These are phyloP conservation scores for Rhynchosporium agropyri DNA, from an alignment of 2,329 filamentous ascomycete genomes.

Conservation along the genomic window DNA sequence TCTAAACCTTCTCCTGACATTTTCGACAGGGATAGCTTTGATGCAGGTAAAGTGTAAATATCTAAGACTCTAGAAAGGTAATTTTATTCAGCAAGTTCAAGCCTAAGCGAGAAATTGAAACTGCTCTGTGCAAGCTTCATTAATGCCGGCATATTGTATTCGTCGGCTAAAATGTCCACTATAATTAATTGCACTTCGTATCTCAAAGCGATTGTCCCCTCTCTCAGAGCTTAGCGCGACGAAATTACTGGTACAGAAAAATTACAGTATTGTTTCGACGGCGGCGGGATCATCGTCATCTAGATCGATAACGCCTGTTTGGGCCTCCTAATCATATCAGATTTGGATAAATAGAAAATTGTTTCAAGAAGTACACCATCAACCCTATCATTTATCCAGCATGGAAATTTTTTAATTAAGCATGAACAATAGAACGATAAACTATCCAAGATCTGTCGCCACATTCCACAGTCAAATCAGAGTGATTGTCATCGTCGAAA, in stretches of 20 bases:
- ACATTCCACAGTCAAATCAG: constrained; percentile 27
- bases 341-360: constrained; percentile 13
- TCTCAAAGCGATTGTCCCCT: constrained; percentile 14
- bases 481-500: constrained; percentile 27
- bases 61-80: constrained; percentile 25
- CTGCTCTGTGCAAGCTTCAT: constrained; percentile 25
- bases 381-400: constrained; percentile 25
- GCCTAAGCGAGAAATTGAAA: constrained; percentile 23
- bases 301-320: constrained; percentile 9
- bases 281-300: constrained; percentile 26
- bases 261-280: constrained; percentile 28
- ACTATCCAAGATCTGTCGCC: constrained; percentile 29
- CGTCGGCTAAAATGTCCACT: constrained; percentile 27
- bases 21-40: constrained; percentile 19
- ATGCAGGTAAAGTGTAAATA: constrained; percentile 27
- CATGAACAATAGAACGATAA: constrained; percentile 28
- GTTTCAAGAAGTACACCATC: constrained; percentile 22
- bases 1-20: constrained; percentile 21
- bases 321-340: constrained; percentile 13
- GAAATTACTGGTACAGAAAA: constrained; percentile 27
- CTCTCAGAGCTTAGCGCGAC: constrained; percentile 20
- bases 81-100: constrained; percentile 16
- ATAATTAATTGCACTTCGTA: constrained; percentile 22
- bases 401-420: constrained; percentile 26
- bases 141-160: constrained; percentile 26